Evolutionary conservation across 2,329 filamentous ascomycete genomes (phyloP).

Genomic region (Parascedosporium putredinis): DNA sequence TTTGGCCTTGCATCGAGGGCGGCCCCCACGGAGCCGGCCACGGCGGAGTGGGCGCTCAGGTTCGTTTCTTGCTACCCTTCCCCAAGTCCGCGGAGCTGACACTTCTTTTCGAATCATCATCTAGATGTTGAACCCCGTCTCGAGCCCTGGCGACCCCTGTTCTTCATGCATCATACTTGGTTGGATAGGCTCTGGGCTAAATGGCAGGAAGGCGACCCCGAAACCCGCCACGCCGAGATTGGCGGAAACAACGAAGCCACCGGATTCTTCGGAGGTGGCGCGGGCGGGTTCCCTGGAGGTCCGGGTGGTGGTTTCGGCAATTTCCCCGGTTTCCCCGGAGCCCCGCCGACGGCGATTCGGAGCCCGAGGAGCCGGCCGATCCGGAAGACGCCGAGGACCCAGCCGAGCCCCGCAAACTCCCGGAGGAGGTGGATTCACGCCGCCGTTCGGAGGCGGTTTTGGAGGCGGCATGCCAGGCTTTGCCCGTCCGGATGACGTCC

Average conservation of each 20-base stretch:
- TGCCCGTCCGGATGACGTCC: neutral
- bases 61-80: slow-evolving; percentile 10
- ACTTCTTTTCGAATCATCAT: too few species aligned
- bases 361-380: neutral
- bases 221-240: neutral
- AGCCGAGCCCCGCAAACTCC: neutral
- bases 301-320: neutral
- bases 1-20: slow-evolving; percentile 19
- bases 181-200: neutral
- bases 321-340: neutral
- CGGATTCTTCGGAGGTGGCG: neutral
- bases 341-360: neutral
- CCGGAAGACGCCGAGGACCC: neutral
- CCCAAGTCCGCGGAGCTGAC: neutral
- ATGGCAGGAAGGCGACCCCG: slow-evolving; percentile 4
- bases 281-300: neutral
- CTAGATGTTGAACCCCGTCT: slow-evolving; percentile 12
- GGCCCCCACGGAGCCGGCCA: slow-evolving; percentile 18
- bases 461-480: neutral
- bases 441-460: neutral
- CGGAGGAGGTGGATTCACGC: neutral
- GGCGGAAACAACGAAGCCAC: neutral
- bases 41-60: slow-evolving; percentile 13
- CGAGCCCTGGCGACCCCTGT: slow-evolving; percentile 21
- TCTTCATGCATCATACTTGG: slow-evolving; percentile 13